phyloP scores from a whole-genome alignment of 768 basidiomycete genomes.

The Rhodocollybia butyracea region DNA sequence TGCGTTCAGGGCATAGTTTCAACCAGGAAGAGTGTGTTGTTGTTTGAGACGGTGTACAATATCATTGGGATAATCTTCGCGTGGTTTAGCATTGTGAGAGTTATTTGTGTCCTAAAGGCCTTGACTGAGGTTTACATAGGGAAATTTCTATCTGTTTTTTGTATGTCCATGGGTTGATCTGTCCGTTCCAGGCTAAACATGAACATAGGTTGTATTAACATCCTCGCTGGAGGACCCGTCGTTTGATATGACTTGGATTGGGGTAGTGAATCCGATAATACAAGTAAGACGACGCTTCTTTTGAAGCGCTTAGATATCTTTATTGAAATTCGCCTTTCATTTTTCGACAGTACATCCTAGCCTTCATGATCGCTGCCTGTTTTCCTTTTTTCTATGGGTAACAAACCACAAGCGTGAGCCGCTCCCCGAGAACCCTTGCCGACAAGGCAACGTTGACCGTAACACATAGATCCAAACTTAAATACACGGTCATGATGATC shows the following conservation, averaged over 20 bases:
- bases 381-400: constrained; percentile 97
- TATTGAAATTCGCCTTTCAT: not conserved
- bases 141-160: constrained; percentile 95
- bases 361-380: constrained; percentile 80
- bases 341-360: constrained; percentile 66
- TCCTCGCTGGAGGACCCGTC: constrained; percentile 78
- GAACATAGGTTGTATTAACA: constrained; percentile 73
- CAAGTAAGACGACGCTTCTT: constrained; percentile 49
- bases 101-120: constrained; percentile 9
- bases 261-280: constrained; percentile 68
- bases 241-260: constrained; percentile 62
- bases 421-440: not conserved
- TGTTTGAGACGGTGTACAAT: constrained; percentile 85
- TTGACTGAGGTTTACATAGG: constrained; percentile 38
- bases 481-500: constrained; percentile 79
- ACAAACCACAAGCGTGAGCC: constrained; percentile 79
- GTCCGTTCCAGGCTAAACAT: too few species aligned
- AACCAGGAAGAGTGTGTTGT: constrained; percentile 66
- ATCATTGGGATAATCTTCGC: constrained; percentile 83
- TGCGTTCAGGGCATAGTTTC: constrained; percentile 80
- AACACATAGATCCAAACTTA: constrained; percentile 64
- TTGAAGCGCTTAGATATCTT: not conserved
- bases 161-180: too few species aligned
- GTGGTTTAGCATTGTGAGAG: constrained; percentile 91
- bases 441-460: constrained; percentile 10